These are phyloP conservation scores for Huiozyma naganishii DNA, from an alignment of 805 yeast genomes.

Conservation along the genomic window DNA sequence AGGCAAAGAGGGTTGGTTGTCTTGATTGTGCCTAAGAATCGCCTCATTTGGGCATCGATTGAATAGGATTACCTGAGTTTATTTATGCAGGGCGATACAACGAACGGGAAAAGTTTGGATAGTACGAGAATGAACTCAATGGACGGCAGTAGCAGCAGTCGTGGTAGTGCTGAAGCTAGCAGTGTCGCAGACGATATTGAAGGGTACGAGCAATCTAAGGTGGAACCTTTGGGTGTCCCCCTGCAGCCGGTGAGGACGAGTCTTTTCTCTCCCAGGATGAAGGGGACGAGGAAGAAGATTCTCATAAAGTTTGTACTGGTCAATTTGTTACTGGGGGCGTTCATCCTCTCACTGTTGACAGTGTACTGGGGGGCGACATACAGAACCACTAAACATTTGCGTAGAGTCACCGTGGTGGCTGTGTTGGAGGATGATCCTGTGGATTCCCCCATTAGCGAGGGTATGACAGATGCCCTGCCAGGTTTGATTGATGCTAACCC, in stretches of 20 bases:
- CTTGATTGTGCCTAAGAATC: no score
- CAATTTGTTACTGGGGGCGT: constrained; percentile 11
- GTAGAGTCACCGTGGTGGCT: constrained; percentile 1
- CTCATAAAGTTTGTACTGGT: constrained; percentile 3
- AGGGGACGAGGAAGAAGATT: constrained; percentile 4
- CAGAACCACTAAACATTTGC: constrained; percentile 12
- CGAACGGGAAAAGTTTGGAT: no score
- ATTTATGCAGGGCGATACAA: no score
- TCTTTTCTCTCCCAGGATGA: constrained; percentile 7
- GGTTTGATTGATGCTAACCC: not conserved
- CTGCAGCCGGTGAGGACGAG: not conserved
- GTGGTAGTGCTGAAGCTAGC: no score
- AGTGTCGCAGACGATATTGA: no score
- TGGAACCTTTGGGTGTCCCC: constrained; percentile 15
- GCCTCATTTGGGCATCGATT: no score
- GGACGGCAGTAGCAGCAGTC: no score
- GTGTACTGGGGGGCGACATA: constrained; percentile 31
- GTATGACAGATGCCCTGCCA: not conserved
- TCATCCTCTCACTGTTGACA: constrained; percentile 16
- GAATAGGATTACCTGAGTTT: no score
- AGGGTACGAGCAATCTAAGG: no score
- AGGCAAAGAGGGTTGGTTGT: no score
- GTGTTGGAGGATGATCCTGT: constrained; percentile 4
- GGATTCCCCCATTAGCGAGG: not conserved
- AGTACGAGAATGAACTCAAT: no score